These are phyloP conservation scores for Xanthoparmelia taractica DNA, from an alignment of 495 filamentous ascomycete species.

Conservation along the genomic window DNA sequence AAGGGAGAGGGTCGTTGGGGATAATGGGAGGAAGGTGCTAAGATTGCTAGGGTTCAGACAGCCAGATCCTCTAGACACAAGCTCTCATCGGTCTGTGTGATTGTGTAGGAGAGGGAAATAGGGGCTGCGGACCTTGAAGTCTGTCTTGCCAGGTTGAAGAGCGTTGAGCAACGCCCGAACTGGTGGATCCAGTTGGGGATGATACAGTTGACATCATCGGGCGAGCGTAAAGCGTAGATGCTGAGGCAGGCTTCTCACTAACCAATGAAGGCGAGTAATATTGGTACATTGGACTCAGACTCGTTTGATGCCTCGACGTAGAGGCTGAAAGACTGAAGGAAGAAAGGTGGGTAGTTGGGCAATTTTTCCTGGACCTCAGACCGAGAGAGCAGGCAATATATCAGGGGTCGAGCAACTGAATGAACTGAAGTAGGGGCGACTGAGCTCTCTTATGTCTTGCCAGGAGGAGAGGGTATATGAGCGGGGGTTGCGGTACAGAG, in stretches of 20 bases:
- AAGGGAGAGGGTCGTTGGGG: too few species aligned
- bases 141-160: constrained; percentile 44
- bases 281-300: constrained; percentile 11
- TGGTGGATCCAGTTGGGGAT: constrained; percentile 13
- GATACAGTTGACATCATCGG: constrained; percentile 30
- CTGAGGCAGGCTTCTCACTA: constrained; percentile 3
- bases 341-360: not conserved
- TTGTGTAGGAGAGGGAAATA: constrained; percentile 9
- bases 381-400: not conserved
- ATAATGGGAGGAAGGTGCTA: too few species aligned
- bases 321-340: constrained; percentile 1
- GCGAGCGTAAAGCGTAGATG: constrained; percentile 12
- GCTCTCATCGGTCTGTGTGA: not conserved
- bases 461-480: not conserved
- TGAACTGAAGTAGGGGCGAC: not conserved
- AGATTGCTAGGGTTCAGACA: not conserved
- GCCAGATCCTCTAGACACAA: not conserved
- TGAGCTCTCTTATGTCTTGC: not conserved
- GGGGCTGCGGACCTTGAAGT: constrained; percentile 40
- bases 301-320: not conserved
- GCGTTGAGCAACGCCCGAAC: constrained; percentile 22
- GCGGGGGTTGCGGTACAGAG: not conserved
- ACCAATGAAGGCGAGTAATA: constrained; percentile 9
- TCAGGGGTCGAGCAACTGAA: not conserved
- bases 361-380: not conserved